Conservation (phyloP, 2,329 filamentous ascomycete species). For the Fusarium fracticaudum region DNA sequence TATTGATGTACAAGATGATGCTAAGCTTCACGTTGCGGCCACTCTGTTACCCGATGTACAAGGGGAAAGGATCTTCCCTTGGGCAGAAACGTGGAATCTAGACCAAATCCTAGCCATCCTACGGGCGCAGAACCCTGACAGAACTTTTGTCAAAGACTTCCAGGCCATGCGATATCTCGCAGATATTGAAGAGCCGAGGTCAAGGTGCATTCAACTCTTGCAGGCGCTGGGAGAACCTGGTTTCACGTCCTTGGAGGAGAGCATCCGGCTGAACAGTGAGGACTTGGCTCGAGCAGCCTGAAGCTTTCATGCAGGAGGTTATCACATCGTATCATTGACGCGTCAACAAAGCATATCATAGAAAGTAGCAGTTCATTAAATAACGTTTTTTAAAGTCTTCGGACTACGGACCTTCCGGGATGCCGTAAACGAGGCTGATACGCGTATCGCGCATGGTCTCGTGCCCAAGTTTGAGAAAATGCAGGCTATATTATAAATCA, state of each 20-base stretch:
- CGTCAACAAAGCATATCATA: background rate
- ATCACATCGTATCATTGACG: background rate
- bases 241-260: background rate
- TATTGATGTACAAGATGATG: slow-evolving; percentile 58
- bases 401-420: background rate
- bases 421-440: background rate
- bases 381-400: background rate
- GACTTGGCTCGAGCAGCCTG: background rate
- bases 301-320: background rate
- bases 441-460: background rate
- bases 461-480: background rate
- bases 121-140: slow-evolving; percentile 21
- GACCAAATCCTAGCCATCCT: slow-evolving; percentile 50
- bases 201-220: background rate
- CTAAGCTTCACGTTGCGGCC: slow-evolving; percentile 61
- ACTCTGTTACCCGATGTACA: slow-evolving; percentile 55
- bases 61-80: slow-evolving; percentile 63
- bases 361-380: no score
- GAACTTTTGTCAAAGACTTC: slow-evolving; percentile 28
- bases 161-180: background rate
- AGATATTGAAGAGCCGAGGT: background rate
- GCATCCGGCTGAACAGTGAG: background rate
- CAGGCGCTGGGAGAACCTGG: background rate
- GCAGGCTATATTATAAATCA: background rate
- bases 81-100: slow-evolving; percentile 57